phyloP scores from a whole-genome alignment of 306 rosid genomes.

The Begonia fuchsioides region DNA sequence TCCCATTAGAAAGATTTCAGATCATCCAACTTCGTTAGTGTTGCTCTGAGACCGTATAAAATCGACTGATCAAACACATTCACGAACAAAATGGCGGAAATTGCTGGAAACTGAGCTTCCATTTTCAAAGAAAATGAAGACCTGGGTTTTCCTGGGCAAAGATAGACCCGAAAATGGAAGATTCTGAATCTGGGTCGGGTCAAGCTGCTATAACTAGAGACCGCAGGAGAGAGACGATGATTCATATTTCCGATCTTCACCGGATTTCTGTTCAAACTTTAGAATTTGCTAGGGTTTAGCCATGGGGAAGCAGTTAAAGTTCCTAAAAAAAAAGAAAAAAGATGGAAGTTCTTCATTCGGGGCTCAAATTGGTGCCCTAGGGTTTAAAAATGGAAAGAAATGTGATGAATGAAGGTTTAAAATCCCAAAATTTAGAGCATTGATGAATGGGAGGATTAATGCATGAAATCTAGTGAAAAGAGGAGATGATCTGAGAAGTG shows the following conservation, averaged over 20 bases:
- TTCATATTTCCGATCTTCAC: slow-evolving; percentile 21
- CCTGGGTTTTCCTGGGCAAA: slow-evolving; percentile 11
- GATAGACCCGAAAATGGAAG: slow-evolving; percentile 18
- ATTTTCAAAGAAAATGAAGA: slow-evolving; percentile 30
- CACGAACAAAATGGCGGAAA: too few species aligned
- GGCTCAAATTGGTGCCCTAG: not conserved
- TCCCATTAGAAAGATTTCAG: too few species aligned
- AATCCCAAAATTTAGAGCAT: too few species aligned
- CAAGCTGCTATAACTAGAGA: slow-evolving; percentile 25
- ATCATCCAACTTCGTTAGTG: too few species aligned
- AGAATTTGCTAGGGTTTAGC: not conserved
- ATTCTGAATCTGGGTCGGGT: slow-evolving; percentile 10
- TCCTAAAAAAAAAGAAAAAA: too few species aligned
- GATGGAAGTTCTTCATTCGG: not conserved
- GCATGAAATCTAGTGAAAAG: too few species aligned
- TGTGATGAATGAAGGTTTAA: too few species aligned
- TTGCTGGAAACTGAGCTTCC: slow-evolving; percentile 35
- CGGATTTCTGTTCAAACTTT: not conserved
- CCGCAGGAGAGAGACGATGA: slow-evolving; percentile 17
- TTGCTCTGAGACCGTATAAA: too few species aligned
- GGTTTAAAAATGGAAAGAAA: too few species aligned
- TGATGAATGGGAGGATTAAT: too few species aligned
- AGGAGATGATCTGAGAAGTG: too few species aligned
- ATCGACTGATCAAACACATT: too few species aligned
- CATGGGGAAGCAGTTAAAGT: not conserved